Evolutionary conservation across 176 grass and related monocot species (phyloP).

Genomic region (bread wheat (Triticum aestivum)): DNA sequence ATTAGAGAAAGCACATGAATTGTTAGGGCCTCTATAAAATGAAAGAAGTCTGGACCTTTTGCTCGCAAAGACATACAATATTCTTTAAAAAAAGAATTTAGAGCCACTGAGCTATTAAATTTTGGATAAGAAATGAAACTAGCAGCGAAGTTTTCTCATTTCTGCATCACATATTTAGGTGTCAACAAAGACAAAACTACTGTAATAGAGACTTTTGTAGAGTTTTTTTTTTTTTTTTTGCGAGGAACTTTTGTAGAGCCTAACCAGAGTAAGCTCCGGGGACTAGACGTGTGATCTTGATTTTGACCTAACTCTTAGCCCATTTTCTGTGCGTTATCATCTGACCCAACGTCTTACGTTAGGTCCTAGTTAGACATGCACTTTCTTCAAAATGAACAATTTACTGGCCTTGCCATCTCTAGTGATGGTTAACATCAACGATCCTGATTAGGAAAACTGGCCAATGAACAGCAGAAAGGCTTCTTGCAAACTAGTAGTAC

Average conservation of each 20-base stretch:
- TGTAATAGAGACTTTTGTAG: neutral
- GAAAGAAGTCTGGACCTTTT: no score
- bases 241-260: neutral
- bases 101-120: no score
- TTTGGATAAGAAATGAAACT: neutral
- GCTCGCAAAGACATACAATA: neutral
- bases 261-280: neutral
- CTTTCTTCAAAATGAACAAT: neutral
- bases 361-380: conserved; percentile 4
- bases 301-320: neutral
- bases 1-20: no score
- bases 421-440: conserved; percentile 19
- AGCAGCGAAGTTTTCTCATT: neutral
- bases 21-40: no score
- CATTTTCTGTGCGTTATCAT: neutral
- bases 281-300: conserved; percentile 15
- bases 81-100: neutral
- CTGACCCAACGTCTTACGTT: conserved; percentile 2
- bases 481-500: neutral
- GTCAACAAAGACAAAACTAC: neutral
- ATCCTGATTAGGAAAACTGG: neutral
- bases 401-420: neutral
- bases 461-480: neutral
- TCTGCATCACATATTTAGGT: neutral
- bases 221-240: neutral